phyloP scores from a whole-genome alignment of 129 eudicot genomes.

The Escallonia herrerae region DNA sequence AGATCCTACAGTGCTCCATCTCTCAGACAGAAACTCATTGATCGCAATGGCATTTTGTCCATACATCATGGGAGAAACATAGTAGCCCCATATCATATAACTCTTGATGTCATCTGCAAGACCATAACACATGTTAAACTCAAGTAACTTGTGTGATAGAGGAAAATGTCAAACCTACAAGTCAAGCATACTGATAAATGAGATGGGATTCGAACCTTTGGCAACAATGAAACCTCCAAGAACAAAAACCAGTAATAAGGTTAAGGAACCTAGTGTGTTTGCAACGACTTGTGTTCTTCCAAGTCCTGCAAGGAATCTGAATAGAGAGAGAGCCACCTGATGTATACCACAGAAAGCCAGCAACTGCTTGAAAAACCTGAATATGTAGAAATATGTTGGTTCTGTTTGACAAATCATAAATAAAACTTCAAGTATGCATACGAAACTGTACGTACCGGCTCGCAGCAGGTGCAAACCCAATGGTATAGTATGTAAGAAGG shows the following conservation, averaged over 20 bases:
- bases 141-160: background rate
- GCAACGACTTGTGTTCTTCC: conserved; percentile 38
- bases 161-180: background rate
- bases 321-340: no score
- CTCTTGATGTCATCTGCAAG: conserved; percentile 22
- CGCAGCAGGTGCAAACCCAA: no score
- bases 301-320: no score
- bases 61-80: conserved; percentile 45
- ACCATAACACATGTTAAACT: background rate
- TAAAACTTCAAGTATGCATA: no score
- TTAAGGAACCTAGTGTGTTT: conserved; percentile 27
- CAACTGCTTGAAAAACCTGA: no score
- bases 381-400: no score
- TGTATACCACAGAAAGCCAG: no score
- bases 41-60: conserved; percentile 36
- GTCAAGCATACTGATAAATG: background rate
- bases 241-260: conserved; percentile 26
- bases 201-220: conserved; percentile 13
- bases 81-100: conserved; percentile 43
- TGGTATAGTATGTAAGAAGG: no score
- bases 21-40: no score
- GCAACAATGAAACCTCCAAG: conserved; percentile 32
- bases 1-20: conserved; percentile 42
- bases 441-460: no score
- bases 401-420: no score